Evolutionary conservation across 805 yeast species (phyloP), one percentile per base, ranked within the genome.

Genomic region (Alloascoidea africana): DNA sequence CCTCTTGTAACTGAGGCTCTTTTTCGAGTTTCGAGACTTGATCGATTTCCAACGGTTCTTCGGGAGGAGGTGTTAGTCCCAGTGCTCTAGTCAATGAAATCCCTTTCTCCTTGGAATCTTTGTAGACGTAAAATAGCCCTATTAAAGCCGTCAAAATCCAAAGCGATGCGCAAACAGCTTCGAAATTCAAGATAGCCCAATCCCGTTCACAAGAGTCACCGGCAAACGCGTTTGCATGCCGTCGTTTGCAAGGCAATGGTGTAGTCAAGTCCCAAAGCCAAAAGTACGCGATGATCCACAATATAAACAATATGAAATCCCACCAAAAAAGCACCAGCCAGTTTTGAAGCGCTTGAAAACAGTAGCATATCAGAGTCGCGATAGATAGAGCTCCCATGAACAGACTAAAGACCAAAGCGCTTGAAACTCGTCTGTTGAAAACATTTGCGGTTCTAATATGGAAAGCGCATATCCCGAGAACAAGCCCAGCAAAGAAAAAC

Each of bases 401-500:
- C 37, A 50, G 42, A 16, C 40, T 40, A 36, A 50, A 50, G 11
- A 48, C n/a, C n/a, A 23, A 8, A 23, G 13, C 30, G 13, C 30
- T n/a, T 23, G n/a, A 23, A 8, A 23, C 30, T 23, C 30, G 8
- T 23, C 30, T 23, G 30, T 23, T 8, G 30, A 23, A 23, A 8
- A n/a, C 30, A 8, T n/a, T 8, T 8, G 30, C 30, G n/a, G 30
- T 23, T 23, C n/a, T 8, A 8, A 23, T 23, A n/a, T 23, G 30
- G 42, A 43, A 40, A 19, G 44, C 49, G 40, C 47, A 42, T 17
- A 50, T 40, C 5, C 54, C 54, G 3, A 49, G 41, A 13, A 47
- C 48, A 14, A 50, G 35, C 5, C 54, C 54, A 17, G 52, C 54
- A 36, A 50, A 50, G 43, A 50, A 50, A 36, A 50, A 46, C 41